Percentiles rank a stretch among this genome's conserved stretches.
Evolutionary conservation across 257 asterid genomes (phyloP).

Genomic region (Solanum pennellii): DNA sequence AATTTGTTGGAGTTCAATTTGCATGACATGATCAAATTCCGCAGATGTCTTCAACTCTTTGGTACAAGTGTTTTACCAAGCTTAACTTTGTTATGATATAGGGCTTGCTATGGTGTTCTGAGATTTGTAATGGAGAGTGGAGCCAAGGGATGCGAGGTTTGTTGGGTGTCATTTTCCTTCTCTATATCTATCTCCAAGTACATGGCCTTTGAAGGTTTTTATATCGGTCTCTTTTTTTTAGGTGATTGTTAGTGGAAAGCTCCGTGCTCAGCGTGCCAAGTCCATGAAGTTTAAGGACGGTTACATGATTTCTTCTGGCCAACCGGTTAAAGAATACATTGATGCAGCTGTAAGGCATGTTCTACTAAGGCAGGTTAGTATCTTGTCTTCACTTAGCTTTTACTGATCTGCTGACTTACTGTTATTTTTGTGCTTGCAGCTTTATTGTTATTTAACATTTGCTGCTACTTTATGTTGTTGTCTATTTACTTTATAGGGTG

Average conservation of each 20-base stretch:
- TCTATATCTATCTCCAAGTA: not conserved
- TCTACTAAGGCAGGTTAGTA: constrained; percentile 33
- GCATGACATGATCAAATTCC: not conserved
- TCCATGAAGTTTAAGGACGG: constrained; percentile 65
- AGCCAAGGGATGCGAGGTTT: constrained; percentile 56
- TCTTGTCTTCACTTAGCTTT: no score
- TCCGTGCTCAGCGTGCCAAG: constrained; percentile 58
- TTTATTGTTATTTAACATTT: not conserved
- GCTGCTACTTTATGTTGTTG: not conserved
- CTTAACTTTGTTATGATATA: not conserved
- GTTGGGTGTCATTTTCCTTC: not conserved
- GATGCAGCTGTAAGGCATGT: constrained; percentile 64
- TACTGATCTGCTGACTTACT: not conserved
- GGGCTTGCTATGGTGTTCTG: constrained; percentile 59
- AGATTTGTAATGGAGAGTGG: constrained; percentile 56
- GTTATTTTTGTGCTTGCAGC: not conserved
- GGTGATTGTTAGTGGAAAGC: constrained; percentile 62
- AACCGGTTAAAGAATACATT: constrained; percentile 53
- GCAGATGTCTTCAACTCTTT: not conserved
- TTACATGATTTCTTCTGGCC: constrained; percentile 65
- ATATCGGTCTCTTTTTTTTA: not conserved
- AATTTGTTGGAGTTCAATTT: not conserved
- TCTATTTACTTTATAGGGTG: not conserved
- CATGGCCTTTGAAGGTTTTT: not conserved
- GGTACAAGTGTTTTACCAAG: not conserved